Base-by-base conservation (phyloP, 257 asterid genomes). In the Solanum dulcamara region DNA sequence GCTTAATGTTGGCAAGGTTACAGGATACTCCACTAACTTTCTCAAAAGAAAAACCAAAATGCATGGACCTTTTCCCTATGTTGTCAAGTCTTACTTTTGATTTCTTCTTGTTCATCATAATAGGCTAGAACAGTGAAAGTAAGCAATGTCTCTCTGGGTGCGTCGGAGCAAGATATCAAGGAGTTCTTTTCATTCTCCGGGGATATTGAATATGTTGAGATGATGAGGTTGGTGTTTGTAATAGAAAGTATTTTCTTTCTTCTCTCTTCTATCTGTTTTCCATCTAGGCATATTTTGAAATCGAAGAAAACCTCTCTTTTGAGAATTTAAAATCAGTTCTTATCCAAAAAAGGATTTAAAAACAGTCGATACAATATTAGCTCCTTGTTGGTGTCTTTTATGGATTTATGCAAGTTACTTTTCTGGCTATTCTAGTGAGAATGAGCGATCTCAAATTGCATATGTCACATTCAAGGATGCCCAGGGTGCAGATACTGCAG, bases 161-260 rank as follows among this genome's bases (percentile, higher is more conserved):
- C 94, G 10, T 86, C 92, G 10, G 94, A 90, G 81, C 90, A 87
- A 83, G 96, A 93, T 84, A 87, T 93, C 86, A 91, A 88, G 90
- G 97, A 92, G 89, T 93, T 93, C 92, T 93, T 93, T 84, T 93
- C 97, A 40, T 92, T 91, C 91, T 92, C 97, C 7, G 97, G 97
- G 57, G 92, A 87, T 11, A 93, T 93, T 77, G 92, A 91, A 80
- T 92, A 88, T 85, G 84, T 92, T 72, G 95, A 93, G 83, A 84
- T 92, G 89, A 90, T 89, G 80, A 91, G 97, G 97, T 93, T 70
- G 4, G 88, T 37, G 81, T 14, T 60, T 38, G 55, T 82, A 57
- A 24, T 26, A 37, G 24, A 38, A 81, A 15, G 6, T 24, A 60
- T 15, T 59, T 42, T 30, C 24, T 15, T 26, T 82, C 7, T 20